A percentile compares a stretch with the other conserved stretches of the same genome.
Evolutionary conservation across 1,284 basidiomycete genomes (phyloP).

Genomic region (Malassezia japonica): DNA sequence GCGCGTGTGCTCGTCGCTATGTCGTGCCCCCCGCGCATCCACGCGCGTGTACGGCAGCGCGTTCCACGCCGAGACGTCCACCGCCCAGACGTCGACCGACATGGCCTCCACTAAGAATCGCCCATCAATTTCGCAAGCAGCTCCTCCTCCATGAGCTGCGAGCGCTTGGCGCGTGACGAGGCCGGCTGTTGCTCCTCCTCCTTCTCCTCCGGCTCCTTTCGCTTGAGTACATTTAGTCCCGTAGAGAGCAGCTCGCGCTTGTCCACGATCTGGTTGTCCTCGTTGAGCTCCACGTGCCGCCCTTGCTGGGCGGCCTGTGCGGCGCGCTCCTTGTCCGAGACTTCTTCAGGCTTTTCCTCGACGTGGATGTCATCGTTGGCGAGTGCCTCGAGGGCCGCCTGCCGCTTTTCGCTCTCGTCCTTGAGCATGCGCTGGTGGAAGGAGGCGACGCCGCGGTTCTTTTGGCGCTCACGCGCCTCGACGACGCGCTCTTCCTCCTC

Average conservation of each 20-base stretch:
- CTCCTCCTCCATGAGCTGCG: conserved; percentile 16
- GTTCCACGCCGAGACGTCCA: conserved; percentile 24
- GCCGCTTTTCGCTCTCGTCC: conserved; percentile 28
- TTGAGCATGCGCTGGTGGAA: conserved; percentile 40
- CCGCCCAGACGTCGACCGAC: conserved; percentile 25
- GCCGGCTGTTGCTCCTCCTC: not conserved
- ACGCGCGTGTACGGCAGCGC: conserved; percentile 3
- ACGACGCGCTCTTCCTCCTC: conserved; percentile 63
- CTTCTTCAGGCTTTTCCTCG: not conserved
- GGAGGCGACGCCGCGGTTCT: conserved; percentile 62
- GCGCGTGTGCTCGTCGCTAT: not conserved
- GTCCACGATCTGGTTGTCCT: conserved; percentile 94
- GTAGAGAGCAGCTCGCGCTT: conserved; percentile 82
- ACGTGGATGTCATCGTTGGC: not conserved
- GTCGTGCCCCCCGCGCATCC: not conserved
- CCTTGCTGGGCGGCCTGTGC: conserved; percentile 59
- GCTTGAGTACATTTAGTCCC: conserved; percentile 67
- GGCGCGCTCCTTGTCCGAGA: conserved; percentile 60
- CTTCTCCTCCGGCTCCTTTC: conserved; percentile 5
- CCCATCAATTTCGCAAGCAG: conserved; percentile 4
- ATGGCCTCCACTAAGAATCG: conserved; percentile 9
- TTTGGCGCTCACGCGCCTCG: conserved; percentile 69
- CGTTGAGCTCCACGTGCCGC: conserved; percentile 86
- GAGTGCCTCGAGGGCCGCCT: conserved; percentile 31
- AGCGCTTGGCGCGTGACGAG: conserved; percentile 2